Base-by-base conservation (phyloP, 768 basidiomycete species). In the Mycena chlorophos region DNA sequence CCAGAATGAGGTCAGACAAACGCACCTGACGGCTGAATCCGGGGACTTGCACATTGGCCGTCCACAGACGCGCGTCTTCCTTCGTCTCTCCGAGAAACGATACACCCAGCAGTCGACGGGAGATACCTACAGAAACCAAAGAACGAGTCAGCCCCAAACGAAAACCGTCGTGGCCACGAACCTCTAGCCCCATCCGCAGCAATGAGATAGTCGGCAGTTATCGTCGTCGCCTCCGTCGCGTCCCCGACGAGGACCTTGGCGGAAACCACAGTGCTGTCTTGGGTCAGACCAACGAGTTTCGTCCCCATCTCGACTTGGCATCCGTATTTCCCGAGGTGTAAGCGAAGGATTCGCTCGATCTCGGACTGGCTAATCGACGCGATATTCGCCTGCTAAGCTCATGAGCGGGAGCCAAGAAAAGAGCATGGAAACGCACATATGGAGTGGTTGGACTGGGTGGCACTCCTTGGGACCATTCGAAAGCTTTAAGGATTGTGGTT, bases 71-170 rank as follows among this genome's bases (percentile, higher is more conserved):
- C 26, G 49, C 55, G 12, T 38, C 49, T n/a, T 14, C 49, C 45
- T 56, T 56, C 5, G 71, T 76, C 55, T 77, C 66, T 0, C 77
- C 76, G 1, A 70, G 55, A 51, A 78, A 78, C 0, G 66, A 57
- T 3, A 77, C 57, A 0, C 72, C 75, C 2, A 74, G 62, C 12
- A 60, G 26, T 1, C 20, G 39, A 1, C 55, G 55, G 3, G 55
- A 56, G 2, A 5, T 17, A 5, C 55, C 55, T 56, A 53, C 5
- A 4, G 14, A 17, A 12, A 28, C 17, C 14, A 10, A 19, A 3
- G 10, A 16, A 4, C 17, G 30, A 34, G 5, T 31, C 16, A 43
- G 39, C 29, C 14, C 27, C 51, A 38, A 51, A 29, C 19, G 31
- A 45, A 6, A 5, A 22, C 19, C 37, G 16, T 40, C 10, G 25